Evolutionary conservation across 2,329 filamentous ascomycete genomes (phyloP).

Genomic region (Colletotrichum kahawae): DNA sequence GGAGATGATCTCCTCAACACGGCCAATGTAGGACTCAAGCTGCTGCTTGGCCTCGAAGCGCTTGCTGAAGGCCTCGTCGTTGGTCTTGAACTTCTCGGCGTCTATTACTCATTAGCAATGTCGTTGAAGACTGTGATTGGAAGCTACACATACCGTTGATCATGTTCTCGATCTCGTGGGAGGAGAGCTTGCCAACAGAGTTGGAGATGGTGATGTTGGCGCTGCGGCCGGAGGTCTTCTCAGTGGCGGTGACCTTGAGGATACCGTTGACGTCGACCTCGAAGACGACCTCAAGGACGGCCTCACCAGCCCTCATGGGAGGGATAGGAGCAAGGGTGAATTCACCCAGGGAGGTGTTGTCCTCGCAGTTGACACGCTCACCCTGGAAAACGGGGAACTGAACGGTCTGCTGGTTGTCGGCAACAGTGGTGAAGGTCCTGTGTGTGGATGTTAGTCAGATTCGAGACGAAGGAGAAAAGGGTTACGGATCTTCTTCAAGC

Average conservation of each 20-base stretch:
- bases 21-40: slow-evolving; percentile 98
- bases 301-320: slow-evolving; percentile 91
- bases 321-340: slow-evolving; percentile 92
- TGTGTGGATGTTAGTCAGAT: slow-evolving; percentile 23
- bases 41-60: slow-evolving; percentile 99
- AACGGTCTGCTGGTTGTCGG: slow-evolving; percentile 78
- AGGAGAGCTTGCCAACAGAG: slow-evolving; percentile 98
- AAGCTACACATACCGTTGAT: slow-evolving; percentile 69
- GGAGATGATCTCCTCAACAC: slow-evolving; percentile 98
- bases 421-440: slow-evolving; percentile 84
- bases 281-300: slow-evolving; percentile 96
- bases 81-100: slow-evolving; percentile 98
- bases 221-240: slow-evolving; percentile 97
- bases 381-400: slow-evolving; percentile 96
- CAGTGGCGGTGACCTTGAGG: slow-evolving; percentile 97
- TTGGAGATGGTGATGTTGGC: slow-evolving; percentile 99
- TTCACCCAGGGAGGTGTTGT: slow-evolving; percentile 97
- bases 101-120: slow-evolving; percentile 51
- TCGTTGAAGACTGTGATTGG: slow-evolving; percentile 11
- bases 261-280: slow-evolving; percentile 99
- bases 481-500: slow-evolving; percentile 50
- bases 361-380: slow-evolving; percentile 96
- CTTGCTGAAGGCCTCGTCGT: slow-evolving; percentile 99
- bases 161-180: slow-evolving; percentile 96
- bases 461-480: background rate